phyloP scores from a whole-genome alignment of 1,139 yeast genomes.

The Suhomyces guaymorum region DNA sequence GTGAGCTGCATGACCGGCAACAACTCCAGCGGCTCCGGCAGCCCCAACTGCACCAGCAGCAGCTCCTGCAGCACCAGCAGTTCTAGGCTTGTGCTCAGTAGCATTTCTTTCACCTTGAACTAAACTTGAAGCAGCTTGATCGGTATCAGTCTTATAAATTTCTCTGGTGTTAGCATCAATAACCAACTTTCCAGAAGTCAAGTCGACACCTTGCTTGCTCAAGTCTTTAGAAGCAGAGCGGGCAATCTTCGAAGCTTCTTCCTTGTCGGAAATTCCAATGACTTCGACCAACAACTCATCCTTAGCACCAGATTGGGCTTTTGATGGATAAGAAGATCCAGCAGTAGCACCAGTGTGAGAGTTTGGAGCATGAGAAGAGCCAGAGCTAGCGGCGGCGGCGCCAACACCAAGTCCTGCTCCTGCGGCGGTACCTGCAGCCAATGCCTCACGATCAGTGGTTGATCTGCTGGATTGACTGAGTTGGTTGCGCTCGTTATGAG shows the following conservation, averaged over 20 bases:
- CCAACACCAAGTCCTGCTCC: neutral
- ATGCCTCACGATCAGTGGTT: conserved; percentile 1
- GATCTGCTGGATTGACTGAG: neutral
- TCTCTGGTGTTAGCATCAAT: conserved; percentile 38
- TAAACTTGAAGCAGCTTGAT: neutral
- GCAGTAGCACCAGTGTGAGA: too few relatives aligned
- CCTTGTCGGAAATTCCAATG: conserved; percentile 37
- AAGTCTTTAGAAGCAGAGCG: conserved; percentile 38
- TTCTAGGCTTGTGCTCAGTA: neutral
- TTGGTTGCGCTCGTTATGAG: conserved; percentile 4
- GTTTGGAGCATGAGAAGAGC: too few relatives aligned
- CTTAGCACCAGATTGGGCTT: conserved; percentile 3
- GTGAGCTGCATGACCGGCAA: conserved; percentile 5
- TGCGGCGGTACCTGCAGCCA: conserved; percentile 4
- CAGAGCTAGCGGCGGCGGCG: too few relatives aligned
- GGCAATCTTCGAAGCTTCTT: conserved; percentile 37
- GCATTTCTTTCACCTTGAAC: neutral
- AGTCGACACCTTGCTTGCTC: conserved; percentile 37
- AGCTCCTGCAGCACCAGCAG: conserved; percentile 6
- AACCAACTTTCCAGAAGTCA: conserved; percentile 37
- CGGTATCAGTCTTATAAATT: conserved; percentile 26
- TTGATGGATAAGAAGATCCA: too few relatives aligned
- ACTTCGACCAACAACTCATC: conserved; percentile 37
- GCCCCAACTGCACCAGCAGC: conserved; percentile 7
- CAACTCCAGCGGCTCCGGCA: conserved; percentile 10